A percentile compares a stretch with the other conserved stretches of the same genome.
Conservation (phyloP, 495 filamentous ascomycete species). For the Hyaloscypha bicolor region DNA sequence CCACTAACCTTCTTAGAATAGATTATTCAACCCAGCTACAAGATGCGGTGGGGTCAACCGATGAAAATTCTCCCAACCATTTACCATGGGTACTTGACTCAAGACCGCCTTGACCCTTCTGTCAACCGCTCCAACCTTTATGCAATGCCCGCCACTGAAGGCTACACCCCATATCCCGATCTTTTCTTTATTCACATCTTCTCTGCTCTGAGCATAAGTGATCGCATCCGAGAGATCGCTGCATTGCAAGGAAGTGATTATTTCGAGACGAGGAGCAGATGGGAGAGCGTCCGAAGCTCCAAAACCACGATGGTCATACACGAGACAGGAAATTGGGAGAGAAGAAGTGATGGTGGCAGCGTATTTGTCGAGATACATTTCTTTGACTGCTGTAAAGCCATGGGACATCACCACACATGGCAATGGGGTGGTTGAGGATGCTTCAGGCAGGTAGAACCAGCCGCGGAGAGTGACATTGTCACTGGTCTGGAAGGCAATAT, state of each 20-base stretch:
- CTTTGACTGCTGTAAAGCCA: slow-evolving; percentile 36
- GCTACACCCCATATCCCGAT: slow-evolving; percentile 41
- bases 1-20: slow-evolving; percentile 12
- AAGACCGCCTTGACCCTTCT: slow-evolving; percentile 40
- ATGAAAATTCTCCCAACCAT: slow-evolving; percentile 12
- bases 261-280: slow-evolving; percentile 29
- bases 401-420: slow-evolving; percentile 38
- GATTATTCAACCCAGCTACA: not conserved
- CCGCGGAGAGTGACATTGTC: slow-evolving; percentile 21
- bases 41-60: not conserved
- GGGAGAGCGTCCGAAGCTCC: slow-evolving; percentile 38
- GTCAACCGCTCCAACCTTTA: slow-evolving; percentile 39
- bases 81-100: slow-evolving; percentile 32
- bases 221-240: slow-evolving; percentile 35
- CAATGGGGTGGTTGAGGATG: slow-evolving; percentile 9
- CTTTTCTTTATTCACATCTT: slow-evolving; percentile 32
- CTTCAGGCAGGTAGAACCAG: slow-evolving; percentile 17
- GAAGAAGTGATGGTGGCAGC: slow-evolving; percentile 35
- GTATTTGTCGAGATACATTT: slow-evolving; percentile 34
- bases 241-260: slow-evolving; percentile 35
- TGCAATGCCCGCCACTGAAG: slow-evolving; percentile 37
- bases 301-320: slow-evolving; percentile 43
- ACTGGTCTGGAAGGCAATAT: slow-evolving; percentile 20
- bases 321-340: slow-evolving; percentile 27
- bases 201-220: slow-evolving; percentile 32